Base-by-base conservation (phyloP, 2,329 filamentous ascomycete genomes). In the Leptographium lundbergii region DNA sequence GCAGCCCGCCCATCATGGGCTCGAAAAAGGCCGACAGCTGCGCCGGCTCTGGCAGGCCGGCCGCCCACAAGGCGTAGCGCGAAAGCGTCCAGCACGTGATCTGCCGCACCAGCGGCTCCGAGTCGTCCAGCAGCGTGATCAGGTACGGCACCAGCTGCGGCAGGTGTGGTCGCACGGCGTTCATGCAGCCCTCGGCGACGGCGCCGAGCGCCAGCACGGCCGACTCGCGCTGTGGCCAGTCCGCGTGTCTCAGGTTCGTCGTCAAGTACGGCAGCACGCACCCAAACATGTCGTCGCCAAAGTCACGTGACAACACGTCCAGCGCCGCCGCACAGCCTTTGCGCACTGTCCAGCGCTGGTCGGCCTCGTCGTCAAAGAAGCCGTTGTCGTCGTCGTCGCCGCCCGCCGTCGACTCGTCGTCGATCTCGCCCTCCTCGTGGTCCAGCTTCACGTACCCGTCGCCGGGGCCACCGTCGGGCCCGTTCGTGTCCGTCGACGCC, bases 21-120 rank as follows among this genome's bases (percentile, higher is more conserved):
- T 94, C 87, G 67, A 99, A 99, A 72, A 84, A 96, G 60, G 84
- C 81, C 57, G 86, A 81, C 67, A 86, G 87, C 63, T 91, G 81
- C 22, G 76, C 74, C 19, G 79, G 79, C 56, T 87, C 83, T 27
- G 81, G 74, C 25, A 96, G 80, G 62, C 85, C 82, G 5, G 91
- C 87, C 11, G 91, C 92, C 94, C 94, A 99, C 52, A 85, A 79
- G 6, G 94, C 96, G 72, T 96, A 99, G 53, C 94, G 83, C 22
- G 91, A 91, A 25, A 99, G 81, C 6, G 94, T 95, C 94, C 94
- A 99, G 73, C 94, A 99, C 27, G 92, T 97, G 65, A 99, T 99
- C 69, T 96, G 90, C 62, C 94, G 82, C 45, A 99, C 92, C 17
- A 97, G 87, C 17, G 94, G 90, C 71, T 96, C 91, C 1, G 81